Evolutionary conservation across 2,329 filamentous ascomycete species (phyloP).

Genomic region (Aspergillus cejpii): DNA sequence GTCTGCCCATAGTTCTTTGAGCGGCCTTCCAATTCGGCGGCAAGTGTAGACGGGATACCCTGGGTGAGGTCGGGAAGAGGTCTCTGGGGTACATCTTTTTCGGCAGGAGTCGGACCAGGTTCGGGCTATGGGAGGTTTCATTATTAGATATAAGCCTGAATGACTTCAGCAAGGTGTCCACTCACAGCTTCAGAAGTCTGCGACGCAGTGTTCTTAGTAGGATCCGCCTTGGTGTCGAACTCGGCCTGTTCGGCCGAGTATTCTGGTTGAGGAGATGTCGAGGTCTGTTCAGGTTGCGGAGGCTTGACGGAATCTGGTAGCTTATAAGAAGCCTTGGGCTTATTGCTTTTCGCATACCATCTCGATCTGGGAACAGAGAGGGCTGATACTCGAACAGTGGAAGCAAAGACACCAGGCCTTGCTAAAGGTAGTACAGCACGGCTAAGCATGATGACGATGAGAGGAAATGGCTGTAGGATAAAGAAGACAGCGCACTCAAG

Average conservation of each 20-base stretch:
- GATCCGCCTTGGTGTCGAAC: conserved; percentile 32
- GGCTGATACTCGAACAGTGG: conserved; percentile 31
- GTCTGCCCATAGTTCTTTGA: conserved; percentile 33
- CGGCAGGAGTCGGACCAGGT: conserved; percentile 30
- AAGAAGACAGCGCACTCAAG: conserved; percentile 16
- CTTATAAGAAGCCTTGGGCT: conserved; percentile 31
- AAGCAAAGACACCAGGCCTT: conserved; percentile 37
- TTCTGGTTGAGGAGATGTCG: conserved; percentile 21
- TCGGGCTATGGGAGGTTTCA: conserved; percentile 27
- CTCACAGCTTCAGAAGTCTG: conserved; percentile 26
- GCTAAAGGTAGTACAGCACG: conserved; percentile 41
- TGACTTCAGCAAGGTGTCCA: conserved; percentile 5
- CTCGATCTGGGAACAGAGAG: conserved; percentile 31
- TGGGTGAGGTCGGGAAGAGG: conserved; percentile 87
- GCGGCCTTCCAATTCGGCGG: conserved; percentile 59
- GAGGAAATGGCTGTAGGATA: conserved; percentile 9
- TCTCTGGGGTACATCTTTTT: conserved; percentile 45
- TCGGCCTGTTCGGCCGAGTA: conserved; percentile 36
- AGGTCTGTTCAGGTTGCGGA: conserved; percentile 22
- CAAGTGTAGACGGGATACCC: conserved; percentile 86
- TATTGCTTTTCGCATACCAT: conserved; percentile 37
- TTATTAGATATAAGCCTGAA: conserved; percentile 8
- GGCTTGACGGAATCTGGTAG: conserved; percentile 30
- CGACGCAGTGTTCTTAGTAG: conserved; percentile 27
- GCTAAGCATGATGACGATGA: conserved; percentile 37